These are phyloP conservation scores for Arthrobotrys conoides DNA, from an alignment of 2,329 filamentous ascomycete species.

Conservation along the genomic window DNA sequence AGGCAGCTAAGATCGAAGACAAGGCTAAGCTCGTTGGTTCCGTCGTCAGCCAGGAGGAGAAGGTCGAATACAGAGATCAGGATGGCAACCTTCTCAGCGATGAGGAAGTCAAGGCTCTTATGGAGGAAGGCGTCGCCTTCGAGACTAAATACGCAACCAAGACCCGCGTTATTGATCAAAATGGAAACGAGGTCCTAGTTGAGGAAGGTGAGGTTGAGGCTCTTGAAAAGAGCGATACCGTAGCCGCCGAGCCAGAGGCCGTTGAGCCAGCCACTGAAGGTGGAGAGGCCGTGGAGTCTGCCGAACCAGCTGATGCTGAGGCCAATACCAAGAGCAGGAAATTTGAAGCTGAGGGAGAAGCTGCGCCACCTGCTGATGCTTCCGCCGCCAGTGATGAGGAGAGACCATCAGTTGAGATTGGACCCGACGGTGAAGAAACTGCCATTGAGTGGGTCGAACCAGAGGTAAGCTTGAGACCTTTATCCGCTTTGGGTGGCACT, in stretches of 20 bases:
- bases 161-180: constrained; percentile 83
- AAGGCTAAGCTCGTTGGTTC: constrained; percentile 64
- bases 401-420: constrained; percentile 23
- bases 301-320: constrained; percentile 31
- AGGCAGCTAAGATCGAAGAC: constrained; percentile 50
- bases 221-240: background rate
- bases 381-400: constrained; percentile 18
- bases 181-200: constrained; percentile 80
- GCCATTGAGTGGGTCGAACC: constrained; percentile 37
- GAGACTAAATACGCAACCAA: constrained; percentile 96
- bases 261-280: constrained; percentile 49
- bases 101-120: constrained; percentile 83
- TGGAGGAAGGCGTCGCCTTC: constrained; percentile 91
- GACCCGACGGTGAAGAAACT: constrained; percentile 13
- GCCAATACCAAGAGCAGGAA: constrained; percentile 57
- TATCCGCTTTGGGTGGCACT: background rate
- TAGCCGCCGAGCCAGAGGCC: constrained; percentile 51
- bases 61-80: constrained; percentile 94
- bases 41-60: constrained; percentile 77
- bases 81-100: constrained; percentile 88
- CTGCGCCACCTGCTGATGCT: constrained; percentile 46
- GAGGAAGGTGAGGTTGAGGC: constrained; percentile 55
- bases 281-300: constrained; percentile 20
- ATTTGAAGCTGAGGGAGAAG: constrained; percentile 39
- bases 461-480: constrained; percentile 31